phyloP scores from a whole-genome alignment of 2,329 filamentous ascomycete genomes.

The Chlorencoelia australis region DNA sequence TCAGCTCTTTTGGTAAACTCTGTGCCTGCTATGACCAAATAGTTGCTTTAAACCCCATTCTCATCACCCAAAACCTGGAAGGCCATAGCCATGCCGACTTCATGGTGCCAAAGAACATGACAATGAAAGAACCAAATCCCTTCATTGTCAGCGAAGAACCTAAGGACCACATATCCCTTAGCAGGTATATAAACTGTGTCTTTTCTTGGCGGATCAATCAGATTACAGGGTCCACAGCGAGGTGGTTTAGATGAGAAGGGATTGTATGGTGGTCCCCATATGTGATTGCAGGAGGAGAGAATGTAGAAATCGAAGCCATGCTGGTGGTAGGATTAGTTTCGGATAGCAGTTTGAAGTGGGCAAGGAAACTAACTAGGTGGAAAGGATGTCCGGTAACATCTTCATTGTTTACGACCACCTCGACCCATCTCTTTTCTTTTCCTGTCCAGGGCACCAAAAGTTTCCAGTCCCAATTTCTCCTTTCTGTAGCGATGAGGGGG shows the following conservation, averaged over 20 bases:
- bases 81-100: conserved; percentile 33
- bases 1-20: too few species aligned
- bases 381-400: too few species aligned
- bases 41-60: too few species aligned
- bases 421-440: too few species aligned
- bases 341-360: too few species aligned
- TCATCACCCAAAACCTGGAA: conserved; percentile 4
- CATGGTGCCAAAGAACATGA: conserved; percentile 29
- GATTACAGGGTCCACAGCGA: neutral
- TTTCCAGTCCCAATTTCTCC: too few species aligned
- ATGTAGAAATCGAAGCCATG: neutral
- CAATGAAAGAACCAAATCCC: conserved; percentile 33
- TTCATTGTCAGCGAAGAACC: conserved; percentile 29
- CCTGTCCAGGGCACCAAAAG: too few species aligned
- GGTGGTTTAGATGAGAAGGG: neutral
- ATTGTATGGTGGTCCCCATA: neutral
- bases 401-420: too few species aligned
- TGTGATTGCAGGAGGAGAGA: neutral
- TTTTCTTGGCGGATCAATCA: conserved; percentile 10
- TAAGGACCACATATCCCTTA: conserved; percentile 29
- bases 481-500: too few species aligned
- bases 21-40: too few species aligned
- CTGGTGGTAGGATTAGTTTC: too few species aligned
- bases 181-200: conserved; percentile 30
- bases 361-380: too few species aligned